These are phyloP conservation scores for Fusarium drepaniforme DNA, from an alignment of 2,329 filamentous ascomycete species.

Conservation along the genomic window DNA sequence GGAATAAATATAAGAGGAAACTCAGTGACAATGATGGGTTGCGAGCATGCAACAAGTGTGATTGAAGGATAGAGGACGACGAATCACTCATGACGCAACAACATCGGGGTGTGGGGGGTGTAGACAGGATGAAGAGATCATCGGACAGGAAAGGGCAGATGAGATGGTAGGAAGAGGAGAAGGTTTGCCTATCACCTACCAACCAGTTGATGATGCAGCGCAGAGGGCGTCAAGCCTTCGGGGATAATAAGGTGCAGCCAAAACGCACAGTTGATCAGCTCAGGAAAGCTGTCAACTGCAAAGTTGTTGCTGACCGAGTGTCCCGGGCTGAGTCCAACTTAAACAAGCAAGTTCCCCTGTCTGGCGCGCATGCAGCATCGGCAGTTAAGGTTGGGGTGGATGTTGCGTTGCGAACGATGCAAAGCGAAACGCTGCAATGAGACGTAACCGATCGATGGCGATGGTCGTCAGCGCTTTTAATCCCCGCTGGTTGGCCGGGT, in stretches of 20 bases:
- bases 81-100: conserved; percentile 29
- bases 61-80: conserved; percentile 15
- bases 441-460: conserved; percentile 31
- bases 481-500: conserved; percentile 41
- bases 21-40: conserved; percentile 6
- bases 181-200: conserved; percentile 36
- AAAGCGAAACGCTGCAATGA: conserved; percentile 39
- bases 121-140: conserved; percentile 27
- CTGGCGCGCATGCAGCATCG: conserved; percentile 41
- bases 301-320: conserved; percentile 27
- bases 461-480: conserved; percentile 31
- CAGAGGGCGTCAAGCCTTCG: conserved; percentile 28
- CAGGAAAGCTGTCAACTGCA: conserved; percentile 27
- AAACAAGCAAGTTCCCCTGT: conserved; percentile 33
- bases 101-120: conserved; percentile 32
- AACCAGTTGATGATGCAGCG: conserved; percentile 24
- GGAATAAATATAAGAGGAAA: conserved; percentile 10
- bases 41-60: conserved; percentile 10
- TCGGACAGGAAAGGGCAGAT: conserved; percentile 16
- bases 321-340: conserved; percentile 30
- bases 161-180: conserved; percentile 12
- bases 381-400: conserved; percentile 30
- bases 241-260: conserved; percentile 2
- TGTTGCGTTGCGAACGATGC: conserved; percentile 36
- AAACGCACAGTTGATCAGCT: background rate